A percentile compares a stretch with the other conserved stretches of the same genome.
Conservation (phyloP, 169 alveolate genomes). For the Miamiensis avidus region DNA sequence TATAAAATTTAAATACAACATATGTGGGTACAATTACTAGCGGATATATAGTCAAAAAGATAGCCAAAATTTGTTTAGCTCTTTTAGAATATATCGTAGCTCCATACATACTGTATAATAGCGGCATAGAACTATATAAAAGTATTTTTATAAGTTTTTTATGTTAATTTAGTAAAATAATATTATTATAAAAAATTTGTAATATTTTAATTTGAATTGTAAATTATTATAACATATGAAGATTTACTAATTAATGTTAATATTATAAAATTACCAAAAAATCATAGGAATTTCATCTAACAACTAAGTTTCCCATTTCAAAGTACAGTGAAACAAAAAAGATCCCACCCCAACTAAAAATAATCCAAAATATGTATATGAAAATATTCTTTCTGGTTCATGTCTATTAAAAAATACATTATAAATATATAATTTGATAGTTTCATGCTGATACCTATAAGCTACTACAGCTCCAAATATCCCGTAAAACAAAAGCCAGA, state of each 20-base stretch:
- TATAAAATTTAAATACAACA: background rate
- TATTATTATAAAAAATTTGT: too few relatives aligned
- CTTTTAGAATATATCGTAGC: background rate
- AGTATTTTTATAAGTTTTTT: too few relatives aligned
- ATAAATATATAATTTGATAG: too few relatives aligned
- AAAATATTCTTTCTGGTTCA: background rate
- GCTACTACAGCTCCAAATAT: background rate
- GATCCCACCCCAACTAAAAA: conserved; percentile 30
- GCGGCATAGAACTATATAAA: background rate
- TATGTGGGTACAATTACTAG: background rate
- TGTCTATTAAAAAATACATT: too few relatives aligned
- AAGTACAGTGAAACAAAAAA: conserved; percentile 26
- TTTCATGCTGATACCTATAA: background rate
- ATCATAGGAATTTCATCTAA: conserved; percentile 34
- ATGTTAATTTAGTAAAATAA: too few relatives aligned
- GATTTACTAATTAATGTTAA: too few relatives aligned
- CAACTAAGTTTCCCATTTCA: conserved; percentile 9
- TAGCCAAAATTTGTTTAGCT: too few relatives aligned
- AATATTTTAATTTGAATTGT: too few relatives aligned
- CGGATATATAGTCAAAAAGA: background rate
- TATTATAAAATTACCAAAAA: background rate
- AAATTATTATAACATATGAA: too few relatives aligned
- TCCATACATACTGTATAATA: background rate
- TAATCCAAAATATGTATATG: background rate
- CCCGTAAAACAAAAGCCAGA: conserved; percentile 1